phyloP scores from a whole-genome alignment of 2,329 filamentous ascomycete species.

The Lecanicillium sp. region DNA sequence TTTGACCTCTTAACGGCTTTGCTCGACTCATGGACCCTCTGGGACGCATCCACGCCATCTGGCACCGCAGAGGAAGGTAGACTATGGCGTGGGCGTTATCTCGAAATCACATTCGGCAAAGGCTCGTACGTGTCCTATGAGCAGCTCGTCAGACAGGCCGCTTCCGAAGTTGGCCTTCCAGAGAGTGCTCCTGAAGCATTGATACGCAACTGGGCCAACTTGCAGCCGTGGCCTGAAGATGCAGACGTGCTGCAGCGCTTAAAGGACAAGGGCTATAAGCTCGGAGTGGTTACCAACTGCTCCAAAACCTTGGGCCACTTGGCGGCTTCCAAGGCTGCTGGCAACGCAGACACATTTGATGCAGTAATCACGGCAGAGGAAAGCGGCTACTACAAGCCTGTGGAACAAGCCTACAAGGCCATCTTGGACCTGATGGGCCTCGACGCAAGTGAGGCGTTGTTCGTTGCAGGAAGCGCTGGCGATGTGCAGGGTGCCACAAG shows the following conservation, averaged over 20 bases:
- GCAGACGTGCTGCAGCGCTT: slow-evolving; percentile 14
- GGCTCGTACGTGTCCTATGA: slow-evolving; percentile 26
- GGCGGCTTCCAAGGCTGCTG: slow-evolving; percentile 9
- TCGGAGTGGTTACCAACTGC: slow-evolving; percentile 31
- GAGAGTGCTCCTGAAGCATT: slow-evolving; percentile 18
- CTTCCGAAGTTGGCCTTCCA: slow-evolving; percentile 20
- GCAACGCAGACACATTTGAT: slow-evolving; percentile 19
- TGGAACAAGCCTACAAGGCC: slow-evolving; percentile 21
- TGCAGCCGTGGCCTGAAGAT: slow-evolving; percentile 18
- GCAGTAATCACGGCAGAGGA: slow-evolving; percentile 28
- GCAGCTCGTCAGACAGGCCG: slow-evolving; percentile 19
- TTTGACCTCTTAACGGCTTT: slow-evolving; percentile 33
- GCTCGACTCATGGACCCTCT: slow-evolving; percentile 29
- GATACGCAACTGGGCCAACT: slow-evolving; percentile 17
- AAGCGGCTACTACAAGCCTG: slow-evolving; percentile 30
- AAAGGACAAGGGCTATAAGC: slow-evolving; percentile 17
- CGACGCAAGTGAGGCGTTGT: slow-evolving; percentile 19
- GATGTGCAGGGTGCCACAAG: slow-evolving; percentile 28
- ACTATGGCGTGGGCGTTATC: slow-evolving; percentile 27
- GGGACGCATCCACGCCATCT: slow-evolving; percentile 23
- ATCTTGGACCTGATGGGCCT: slow-evolving; percentile 20
- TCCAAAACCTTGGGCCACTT: slow-evolving; percentile 21
- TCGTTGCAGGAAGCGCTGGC: slow-evolving; percentile 30
- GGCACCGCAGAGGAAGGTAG: slow-evolving; percentile 16
- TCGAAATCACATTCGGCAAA: slow-evolving; percentile 26